phyloP scores from a whole-genome alignment of 163 green algal species.

The Picocystis sp. region DNA sequence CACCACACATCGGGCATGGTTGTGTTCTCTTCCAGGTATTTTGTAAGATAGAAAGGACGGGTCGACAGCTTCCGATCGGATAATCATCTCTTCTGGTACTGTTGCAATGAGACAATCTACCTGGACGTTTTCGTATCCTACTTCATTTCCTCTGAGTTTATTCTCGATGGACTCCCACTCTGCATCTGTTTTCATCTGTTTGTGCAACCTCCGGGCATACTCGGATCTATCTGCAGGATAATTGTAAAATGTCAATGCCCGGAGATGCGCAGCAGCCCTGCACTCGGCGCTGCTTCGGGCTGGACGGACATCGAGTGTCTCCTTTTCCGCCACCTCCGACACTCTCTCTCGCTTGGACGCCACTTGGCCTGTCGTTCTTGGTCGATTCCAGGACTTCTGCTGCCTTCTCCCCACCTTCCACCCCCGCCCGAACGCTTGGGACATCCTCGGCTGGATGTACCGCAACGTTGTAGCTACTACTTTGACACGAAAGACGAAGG shows the following conservation, averaged over 20 bases:
- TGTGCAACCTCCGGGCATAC: slow-evolving; percentile 18
- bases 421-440: too few species aligned
- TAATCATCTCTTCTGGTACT: slow-evolving; percentile 11
- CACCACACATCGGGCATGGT: slow-evolving; percentile 14
- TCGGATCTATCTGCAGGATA: slow-evolving; percentile 22
- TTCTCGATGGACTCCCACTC: slow-evolving; percentile 41
- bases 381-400: too few species aligned
- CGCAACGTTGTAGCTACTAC: too few species aligned
- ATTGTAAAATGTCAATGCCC: slow-evolving; percentile 31
- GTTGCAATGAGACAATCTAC: slow-evolving; percentile 28
- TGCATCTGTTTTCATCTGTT: slow-evolving; percentile 39
- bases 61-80: not conserved
- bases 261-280: slow-evolving; percentile 38
- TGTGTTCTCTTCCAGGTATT: not conserved
- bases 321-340: too few species aligned
- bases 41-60: not conserved
- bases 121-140: slow-evolving; percentile 22
- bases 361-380: too few species aligned
- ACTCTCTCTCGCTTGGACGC: too few species aligned
- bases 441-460: too few species aligned
- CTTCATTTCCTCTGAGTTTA: slow-evolving; percentile 30
- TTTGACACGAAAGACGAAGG: too few species aligned
- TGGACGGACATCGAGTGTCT: too few species aligned
- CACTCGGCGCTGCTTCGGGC: slow-evolving; percentile 23
- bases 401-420: too few species aligned